phyloP scores from a whole-genome alignment of 2,329 filamentous ascomycete species.

The Fusarium torreyae region DNA sequence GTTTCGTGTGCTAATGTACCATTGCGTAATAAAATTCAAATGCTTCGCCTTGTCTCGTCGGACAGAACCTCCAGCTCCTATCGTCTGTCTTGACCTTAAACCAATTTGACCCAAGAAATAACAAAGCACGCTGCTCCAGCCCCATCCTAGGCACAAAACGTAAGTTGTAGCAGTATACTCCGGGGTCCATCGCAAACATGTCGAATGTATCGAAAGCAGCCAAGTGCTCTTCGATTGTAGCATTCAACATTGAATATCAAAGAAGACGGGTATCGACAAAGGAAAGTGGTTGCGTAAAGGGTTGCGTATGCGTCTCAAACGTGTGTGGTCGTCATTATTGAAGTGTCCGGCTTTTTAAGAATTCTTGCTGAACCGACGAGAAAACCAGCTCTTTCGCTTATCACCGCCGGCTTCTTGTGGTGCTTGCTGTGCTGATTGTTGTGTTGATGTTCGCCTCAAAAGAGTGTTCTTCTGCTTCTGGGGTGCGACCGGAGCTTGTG shows the following conservation, averaged over 20 bases:
- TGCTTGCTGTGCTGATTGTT: conserved; percentile 36
- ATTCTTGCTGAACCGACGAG: conserved; percentile 82
- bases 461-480: conserved; percentile 52
- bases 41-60: conserved; percentile 32
- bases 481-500: conserved; percentile 36
- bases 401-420: conserved; percentile 60
- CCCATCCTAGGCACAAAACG: conserved; percentile 10
- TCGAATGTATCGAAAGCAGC: conserved; percentile 12
- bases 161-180: conserved; percentile 26
- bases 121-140: conserved; percentile 20
- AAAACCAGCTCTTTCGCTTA: conserved; percentile 93
- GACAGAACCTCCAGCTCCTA: conserved; percentile 14
- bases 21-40: conserved; percentile 49
- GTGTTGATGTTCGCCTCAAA: conserved; percentile 51
- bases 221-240: conserved; percentile 5
- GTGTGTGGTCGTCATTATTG: conserved; percentile 20
- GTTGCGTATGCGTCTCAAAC: conserved; percentile 24
- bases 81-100: conserved; percentile 23
- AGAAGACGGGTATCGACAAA: conserved; percentile 51
- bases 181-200: conserved; percentile 13
- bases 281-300: conserved; percentile 37
- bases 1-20: conserved; percentile 48
- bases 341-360: conserved; percentile 29
- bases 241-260: conserved; percentile 28
- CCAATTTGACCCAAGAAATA: conserved; percentile 34